Evolutionary conservation across 768 basidiomycete species (phyloP).

Genomic region (Rhodotorula toruloides): DNA sequence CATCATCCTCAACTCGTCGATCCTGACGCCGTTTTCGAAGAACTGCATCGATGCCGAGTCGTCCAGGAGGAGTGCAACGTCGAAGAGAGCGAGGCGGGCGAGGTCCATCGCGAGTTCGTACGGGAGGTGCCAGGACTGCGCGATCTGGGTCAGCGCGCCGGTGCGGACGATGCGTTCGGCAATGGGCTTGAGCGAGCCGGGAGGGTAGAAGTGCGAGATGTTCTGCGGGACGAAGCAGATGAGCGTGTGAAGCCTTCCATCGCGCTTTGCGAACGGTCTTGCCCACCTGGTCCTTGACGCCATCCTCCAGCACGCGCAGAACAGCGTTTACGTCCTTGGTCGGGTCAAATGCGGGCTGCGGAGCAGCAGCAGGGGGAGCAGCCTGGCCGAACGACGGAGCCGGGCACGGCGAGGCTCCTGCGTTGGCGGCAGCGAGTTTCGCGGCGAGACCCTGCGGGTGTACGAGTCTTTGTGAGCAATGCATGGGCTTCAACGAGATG

Average conservation of each 20-base stretch:
- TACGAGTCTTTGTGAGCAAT: not conserved
- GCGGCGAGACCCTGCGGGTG: not conserved
- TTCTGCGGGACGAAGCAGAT: too few relatives aligned
- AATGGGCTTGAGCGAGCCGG: slow-evolving; percentile 47
- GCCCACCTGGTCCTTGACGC: slow-evolving; percentile 33
- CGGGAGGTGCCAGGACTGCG: slow-evolving; percentile 49
- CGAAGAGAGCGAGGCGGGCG: slow-evolving; percentile 49
- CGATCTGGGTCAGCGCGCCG: slow-evolving; percentile 46
- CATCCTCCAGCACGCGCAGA: slow-evolving; percentile 18
- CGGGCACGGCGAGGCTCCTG: slow-evolving; percentile 2
- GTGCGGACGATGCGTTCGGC: slow-evolving; percentile 47
- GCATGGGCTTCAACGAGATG: not conserved
- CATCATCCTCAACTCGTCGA: slow-evolving; percentile 50
- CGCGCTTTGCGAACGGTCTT: not conserved
- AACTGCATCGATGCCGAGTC: slow-evolving; percentile 44
- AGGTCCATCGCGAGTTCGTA: slow-evolving; percentile 50
- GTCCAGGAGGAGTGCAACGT: slow-evolving; percentile 43
- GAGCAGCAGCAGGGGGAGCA: too few relatives aligned
- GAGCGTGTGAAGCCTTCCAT: not conserved
- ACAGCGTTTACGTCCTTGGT: slow-evolving; percentile 11
- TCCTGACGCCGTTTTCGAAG: slow-evolving; percentile 49
- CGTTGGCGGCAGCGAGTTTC: slow-evolving; percentile 2
- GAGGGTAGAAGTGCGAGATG: slow-evolving; percentile 50
- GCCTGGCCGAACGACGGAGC: too few relatives aligned
- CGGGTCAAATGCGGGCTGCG: not conserved